A percentile compares a stretch with the other conserved stretches of the same genome.
Conservation (phyloP, 2,329 filamentous ascomycete genomes). For the Fusarium sp. region DNA sequence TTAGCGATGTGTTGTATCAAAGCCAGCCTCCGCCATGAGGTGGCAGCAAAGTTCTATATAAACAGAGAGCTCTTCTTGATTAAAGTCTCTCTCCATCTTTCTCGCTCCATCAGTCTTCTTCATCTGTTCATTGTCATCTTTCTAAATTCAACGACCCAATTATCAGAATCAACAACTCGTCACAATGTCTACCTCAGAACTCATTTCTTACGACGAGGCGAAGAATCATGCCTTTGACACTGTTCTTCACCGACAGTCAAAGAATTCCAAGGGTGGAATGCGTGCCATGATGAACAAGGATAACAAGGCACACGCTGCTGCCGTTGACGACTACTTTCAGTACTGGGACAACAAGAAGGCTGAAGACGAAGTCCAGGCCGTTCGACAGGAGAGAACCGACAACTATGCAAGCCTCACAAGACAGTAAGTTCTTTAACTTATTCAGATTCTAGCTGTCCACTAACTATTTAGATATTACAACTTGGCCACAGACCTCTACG, state of each 20-base stretch:
- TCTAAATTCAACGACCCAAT: accelerated
- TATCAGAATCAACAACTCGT: neutral
- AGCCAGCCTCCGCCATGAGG: neutral
- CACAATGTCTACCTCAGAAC: constrained; percentile 51
- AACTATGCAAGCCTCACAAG: constrained; percentile 91
- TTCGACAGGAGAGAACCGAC: constrained; percentile 73
- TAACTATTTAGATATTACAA: constrained; percentile 80
- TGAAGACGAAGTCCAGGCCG: constrained; percentile 81
- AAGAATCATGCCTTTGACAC: constrained; percentile 90
- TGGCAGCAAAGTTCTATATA: constrained; percentile 17
- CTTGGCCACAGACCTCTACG: constrained; percentile 90
- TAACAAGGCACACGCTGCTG: constrained; percentile 75
- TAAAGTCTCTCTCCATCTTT: neutral
- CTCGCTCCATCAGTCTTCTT: neutral
- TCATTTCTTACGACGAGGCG: constrained; percentile 82
- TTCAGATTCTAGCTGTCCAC: accelerated
- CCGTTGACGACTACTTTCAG: constrained; percentile 89
- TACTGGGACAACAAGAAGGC: constrained; percentile 86
- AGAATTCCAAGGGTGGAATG: constrained; percentile 75
- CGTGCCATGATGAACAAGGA: constrained; percentile 86
- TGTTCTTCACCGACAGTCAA: constrained; percentile 78
- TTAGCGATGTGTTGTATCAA: constrained; percentile 9
- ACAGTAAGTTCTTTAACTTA: constrained; percentile 69
- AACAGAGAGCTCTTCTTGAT: neutral
- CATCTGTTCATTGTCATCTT: too few relatives aligned